Evolutionary conservation across 768 basidiomycete species (phyloP), one percentile per base, ranked within the genome.

Genomic region (Fomitopsis serialis): DNA sequence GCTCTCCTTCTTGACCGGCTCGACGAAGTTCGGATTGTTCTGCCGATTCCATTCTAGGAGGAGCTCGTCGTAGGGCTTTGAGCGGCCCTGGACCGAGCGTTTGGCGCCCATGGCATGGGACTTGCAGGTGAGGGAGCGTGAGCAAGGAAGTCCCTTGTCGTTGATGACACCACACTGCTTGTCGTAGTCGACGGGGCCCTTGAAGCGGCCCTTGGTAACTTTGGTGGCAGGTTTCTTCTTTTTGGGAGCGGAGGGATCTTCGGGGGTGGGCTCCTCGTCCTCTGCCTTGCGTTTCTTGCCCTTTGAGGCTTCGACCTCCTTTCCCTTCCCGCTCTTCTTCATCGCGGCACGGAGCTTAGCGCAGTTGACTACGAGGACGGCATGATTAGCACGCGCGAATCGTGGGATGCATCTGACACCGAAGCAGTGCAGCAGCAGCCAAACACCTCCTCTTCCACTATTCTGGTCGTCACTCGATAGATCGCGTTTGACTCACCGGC

Each of bases 81-180:
- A 89, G 3, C 96, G 90, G 32, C 92, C 92, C 56, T 81, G 79
- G 1, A 99, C 95, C 9, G 89, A 82, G 17, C 96, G 88, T 70
- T 99, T 99, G 11, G 92, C 89, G 13, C 92, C 92, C 87, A 99
- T 96, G 2, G 92, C 88, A 66, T 99, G 96, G 5, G 96, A 92
- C 70, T 99, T 99, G 75, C 96, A 99, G 0, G 96, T 98, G 35
- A 99, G 79, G 7, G 93, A 93, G 24, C 96, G 89, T 12, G 93
- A 92, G 66, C 96, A 99, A 0, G 92, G 93, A 7, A 92, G 73
- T 42, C 80, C 80, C 69, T 97, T 97, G 72, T 96, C 94, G 71
- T 96, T 98, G 67, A 97, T 96, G 35, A 98, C 96, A 48, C 96
- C 94, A 62, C 96, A 98, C 59, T 97, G 94, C 52, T 81, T 85